Evolutionary conservation across 164 flowering plant genomes (phyloP), one percentile per base, ranked within the genome.

Genomic region (Platanus orientalis): DNA sequence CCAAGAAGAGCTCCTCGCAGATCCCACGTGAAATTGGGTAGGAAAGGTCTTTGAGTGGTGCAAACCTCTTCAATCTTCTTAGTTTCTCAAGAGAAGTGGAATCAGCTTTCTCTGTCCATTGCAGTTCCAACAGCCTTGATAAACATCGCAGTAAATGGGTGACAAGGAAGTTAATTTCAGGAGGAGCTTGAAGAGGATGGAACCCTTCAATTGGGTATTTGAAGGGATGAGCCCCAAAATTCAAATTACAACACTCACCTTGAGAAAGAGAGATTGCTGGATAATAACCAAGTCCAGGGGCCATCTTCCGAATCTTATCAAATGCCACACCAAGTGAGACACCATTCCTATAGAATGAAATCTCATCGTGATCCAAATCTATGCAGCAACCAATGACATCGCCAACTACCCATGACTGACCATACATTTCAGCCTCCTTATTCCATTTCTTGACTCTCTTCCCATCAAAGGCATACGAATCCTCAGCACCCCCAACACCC

Each of bases 391-490:
- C 98, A 79, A 93, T 93, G 17, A 90, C 80, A 73, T 93, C 98
- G 60, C 98, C 98, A 70, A 73, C 81, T 64, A 90, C 97, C 98
- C 98, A 93, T 12, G 89, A 62, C 73, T 90, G 97, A 57, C 98
- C 98, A 80, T 90, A 93, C 7, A 76, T 44, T 74, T 83, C 85
- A 55, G 86, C 76, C 26, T 84, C 86, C 65, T 76, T 79, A 67
- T 93, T 93, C 98, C 97, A 93, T 68, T 93, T 93, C 60, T 73
- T 81, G 55, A 84, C 86, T 70, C 96, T 85, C 70, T 72, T 83
- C 21, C 98, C 98, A 84, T 93, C 98, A 81, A 80, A 93, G 20
- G 98, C 93, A 79, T 88, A 93, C 3, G 98, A 93, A 79, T 93
- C 94, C 65, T 93, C 90, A 51, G 92, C 86, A 83, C 90, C 96